Conservation (phyloP, 1,284 basidiomycete genomes). For the Cryptococcus amylolentus region DNA sequence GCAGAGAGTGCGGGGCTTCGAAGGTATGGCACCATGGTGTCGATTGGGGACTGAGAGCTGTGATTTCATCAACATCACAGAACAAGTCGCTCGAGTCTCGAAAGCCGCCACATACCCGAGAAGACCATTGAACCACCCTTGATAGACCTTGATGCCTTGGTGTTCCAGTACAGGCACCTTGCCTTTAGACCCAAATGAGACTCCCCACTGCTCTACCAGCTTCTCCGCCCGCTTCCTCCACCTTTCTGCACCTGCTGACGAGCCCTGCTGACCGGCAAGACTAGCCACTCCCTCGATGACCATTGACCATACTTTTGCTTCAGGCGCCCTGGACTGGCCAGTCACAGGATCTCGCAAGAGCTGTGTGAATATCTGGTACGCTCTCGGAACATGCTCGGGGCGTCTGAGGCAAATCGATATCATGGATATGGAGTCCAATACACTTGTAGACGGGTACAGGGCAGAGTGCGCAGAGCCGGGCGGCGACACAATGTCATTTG, state of each 20-base stretch:
- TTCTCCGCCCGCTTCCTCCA: conserved; percentile 25
- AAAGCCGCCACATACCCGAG: conserved; percentile 26
- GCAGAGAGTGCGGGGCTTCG: conserved; percentile 12
- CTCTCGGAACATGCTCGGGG: conserved; percentile 42
- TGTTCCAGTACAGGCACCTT: conserved; percentile 17
- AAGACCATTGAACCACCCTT: conserved; percentile 42
- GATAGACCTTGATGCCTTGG: conserved; percentile 44
- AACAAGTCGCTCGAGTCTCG: conserved; percentile 2
- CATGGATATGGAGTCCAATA: conserved; percentile 44
- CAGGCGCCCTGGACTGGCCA: conserved; percentile 24
- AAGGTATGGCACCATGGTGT: conserved; percentile 34
- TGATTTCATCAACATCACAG: background rate
- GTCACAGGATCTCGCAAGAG: conserved; percentile 31
- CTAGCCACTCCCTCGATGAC: conserved; percentile 40
- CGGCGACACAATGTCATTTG: conserved; percentile 17
- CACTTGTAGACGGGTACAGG: conserved; percentile 40
- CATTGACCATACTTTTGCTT: conserved; percentile 40
- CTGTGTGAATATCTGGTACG: conserved; percentile 44
- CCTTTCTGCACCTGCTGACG: background rate
- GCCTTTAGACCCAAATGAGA: conserved; percentile 4
- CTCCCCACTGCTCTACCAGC: conserved; percentile 37
- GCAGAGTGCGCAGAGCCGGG: conserved; percentile 19
- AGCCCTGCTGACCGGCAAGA: conserved; percentile 14
- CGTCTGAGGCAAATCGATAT: conserved; percentile 45
- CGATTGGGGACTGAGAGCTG: conserved; percentile 30